phyloP scores from a whole-genome alignment of 2,329 filamentous ascomycete species.

The Ophiostoma sp. region DNA sequence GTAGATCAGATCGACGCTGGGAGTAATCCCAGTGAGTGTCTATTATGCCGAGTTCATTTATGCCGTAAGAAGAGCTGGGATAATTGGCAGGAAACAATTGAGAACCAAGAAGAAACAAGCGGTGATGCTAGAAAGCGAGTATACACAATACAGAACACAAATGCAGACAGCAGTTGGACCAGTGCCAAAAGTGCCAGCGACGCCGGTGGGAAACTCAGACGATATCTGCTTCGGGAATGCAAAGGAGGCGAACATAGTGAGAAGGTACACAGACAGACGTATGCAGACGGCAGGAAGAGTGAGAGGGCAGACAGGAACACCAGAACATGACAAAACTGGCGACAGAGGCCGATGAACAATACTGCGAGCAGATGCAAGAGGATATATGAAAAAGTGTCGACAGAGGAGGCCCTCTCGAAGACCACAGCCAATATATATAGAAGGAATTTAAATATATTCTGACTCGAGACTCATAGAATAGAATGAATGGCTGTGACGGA shows the following conservation, averaged over 20 bases:
- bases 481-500: not conserved
- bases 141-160: not conserved
- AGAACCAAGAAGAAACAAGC: not conserved
- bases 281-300: not conserved
- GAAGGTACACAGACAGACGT: not conserved
- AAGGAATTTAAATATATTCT: not conserved
- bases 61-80: not conserved
- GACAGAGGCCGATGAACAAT: not conserved
- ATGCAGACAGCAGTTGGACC: not conserved
- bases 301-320: not conserved
- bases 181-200: not conserved
- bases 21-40: not conserved
- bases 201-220: not conserved
- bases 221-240: not conserved
- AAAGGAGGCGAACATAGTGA: not conserved
- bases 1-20: not conserved
- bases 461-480: too few species aligned
- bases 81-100: not conserved
- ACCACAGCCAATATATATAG: not conserved
- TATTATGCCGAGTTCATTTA: slow-evolving; percentile 6
- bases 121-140: not conserved
- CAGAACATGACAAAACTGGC: not conserved
- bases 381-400: not conserved
- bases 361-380: not conserved
- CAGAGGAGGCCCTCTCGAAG: not conserved